phyloP scores from a whole-genome alignment of 2,329 filamentous ascomycete species.

The Nigrograna mackinnonii region DNA sequence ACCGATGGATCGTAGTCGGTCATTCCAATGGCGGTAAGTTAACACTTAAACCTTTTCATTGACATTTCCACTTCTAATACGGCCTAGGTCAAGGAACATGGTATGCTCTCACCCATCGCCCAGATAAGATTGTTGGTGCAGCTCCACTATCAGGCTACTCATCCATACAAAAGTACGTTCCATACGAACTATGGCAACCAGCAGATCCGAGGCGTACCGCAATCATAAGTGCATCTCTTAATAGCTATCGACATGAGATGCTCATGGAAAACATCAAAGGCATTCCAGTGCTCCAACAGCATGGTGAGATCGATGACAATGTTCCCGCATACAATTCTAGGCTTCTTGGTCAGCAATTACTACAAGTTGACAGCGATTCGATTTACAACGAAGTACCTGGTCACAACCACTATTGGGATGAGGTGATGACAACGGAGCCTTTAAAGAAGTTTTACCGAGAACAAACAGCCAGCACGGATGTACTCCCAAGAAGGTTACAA shows the following conservation, averaged over 20 bases:
- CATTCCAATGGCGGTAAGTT: constrained; percentile 61
- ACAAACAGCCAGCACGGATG: constrained; percentile 19
- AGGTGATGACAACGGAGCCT: constrained; percentile 56
- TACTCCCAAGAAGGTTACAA: constrained; percentile 20
- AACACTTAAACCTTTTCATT: background rate
- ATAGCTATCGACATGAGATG: constrained; percentile 59
- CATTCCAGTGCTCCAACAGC: constrained; percentile 60
- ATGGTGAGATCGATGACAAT: constrained; percentile 61
- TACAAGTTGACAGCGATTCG: constrained; percentile 45
- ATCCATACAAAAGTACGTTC: constrained; percentile 63
- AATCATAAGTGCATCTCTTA: constrained; percentile 53
- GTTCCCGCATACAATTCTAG: constrained; percentile 62
- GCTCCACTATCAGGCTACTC: constrained; percentile 62
- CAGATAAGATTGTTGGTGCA: constrained; percentile 60
- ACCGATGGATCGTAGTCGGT: constrained; percentile 57
- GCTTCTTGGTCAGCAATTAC: constrained; percentile 54
- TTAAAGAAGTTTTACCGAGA: constrained; percentile 55
- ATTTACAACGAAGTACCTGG: constrained; percentile 55
- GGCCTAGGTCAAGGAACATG: constrained; percentile 60
- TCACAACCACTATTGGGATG: constrained; percentile 58
- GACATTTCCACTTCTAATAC: constrained; percentile 3
- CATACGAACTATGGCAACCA: constrained; percentile 59
- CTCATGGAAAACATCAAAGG: constrained; percentile 55
- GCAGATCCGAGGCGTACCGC: constrained; percentile 55
- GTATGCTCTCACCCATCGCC: constrained; percentile 59